phyloP scores from a whole-genome alignment of 2,329 filamentous ascomycete genomes.

The Diaporthe sp. region DNA sequence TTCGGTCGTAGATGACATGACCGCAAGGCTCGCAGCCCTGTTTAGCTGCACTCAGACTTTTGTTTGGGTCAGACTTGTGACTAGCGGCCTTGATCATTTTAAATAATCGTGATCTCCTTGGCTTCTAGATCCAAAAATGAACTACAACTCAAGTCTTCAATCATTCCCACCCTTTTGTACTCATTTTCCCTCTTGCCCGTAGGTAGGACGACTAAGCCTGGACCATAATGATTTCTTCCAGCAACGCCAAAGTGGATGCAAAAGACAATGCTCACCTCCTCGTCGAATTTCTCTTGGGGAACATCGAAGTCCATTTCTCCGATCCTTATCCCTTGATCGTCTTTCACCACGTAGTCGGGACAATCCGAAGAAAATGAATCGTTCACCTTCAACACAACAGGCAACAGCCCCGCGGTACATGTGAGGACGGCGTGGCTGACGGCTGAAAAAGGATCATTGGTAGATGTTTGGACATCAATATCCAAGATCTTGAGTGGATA shows the following conservation, averaged over 20 bases:
- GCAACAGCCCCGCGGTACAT: not conserved
- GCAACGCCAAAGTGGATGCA: not conserved
- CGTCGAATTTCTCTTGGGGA: not conserved
- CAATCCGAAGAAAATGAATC: too few relatives aligned
- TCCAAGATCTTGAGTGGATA: not conserved
- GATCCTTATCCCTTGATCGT: not conserved
- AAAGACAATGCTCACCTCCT: not conserved
- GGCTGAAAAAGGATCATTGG: not conserved
- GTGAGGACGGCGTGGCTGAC: not conserved
- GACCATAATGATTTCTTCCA: not conserved
- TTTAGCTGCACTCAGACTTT: not conserved
- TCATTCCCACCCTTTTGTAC: not conserved
- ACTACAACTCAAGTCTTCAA: not conserved
- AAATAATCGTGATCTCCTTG: not conserved
- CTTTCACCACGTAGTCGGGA: not conserved
- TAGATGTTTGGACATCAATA: not conserved
- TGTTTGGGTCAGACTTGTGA: not conserved
- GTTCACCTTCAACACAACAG: not conserved
- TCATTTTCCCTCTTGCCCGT: not conserved
- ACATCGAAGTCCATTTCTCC: not conserved
- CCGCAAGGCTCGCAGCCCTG: not conserved
- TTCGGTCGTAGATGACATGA: not conserved
- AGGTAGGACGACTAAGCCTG: not conserved
- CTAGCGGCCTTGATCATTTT: not conserved
- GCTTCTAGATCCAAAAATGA: not conserved